A percentile compares a stretch with the other conserved stretches of the same genome.
These are phyloP conservation scores for Rhamnella rubrinervis DNA, from an alignment of 331 rosid species.

Conservation along the genomic window DNA sequence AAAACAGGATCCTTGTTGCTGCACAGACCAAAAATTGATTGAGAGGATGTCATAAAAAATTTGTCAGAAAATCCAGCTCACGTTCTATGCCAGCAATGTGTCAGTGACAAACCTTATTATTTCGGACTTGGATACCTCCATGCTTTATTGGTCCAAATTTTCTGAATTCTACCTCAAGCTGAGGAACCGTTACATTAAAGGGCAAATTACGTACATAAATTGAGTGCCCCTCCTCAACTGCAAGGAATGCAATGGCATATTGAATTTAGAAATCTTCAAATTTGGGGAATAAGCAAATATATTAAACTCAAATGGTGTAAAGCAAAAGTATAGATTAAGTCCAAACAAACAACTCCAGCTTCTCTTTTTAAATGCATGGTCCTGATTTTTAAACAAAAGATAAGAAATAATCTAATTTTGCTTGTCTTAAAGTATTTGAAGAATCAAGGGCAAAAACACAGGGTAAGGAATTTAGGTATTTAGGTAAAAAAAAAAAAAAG, in stretches of 20 bases:
- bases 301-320: too few species aligned
- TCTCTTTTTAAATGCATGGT: too few species aligned
- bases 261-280: conserved; percentile 1
- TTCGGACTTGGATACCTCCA: conserved; percentile 69
- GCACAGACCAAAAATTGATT: conserved; percentile 23
- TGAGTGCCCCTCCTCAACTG: conserved; percentile 61
- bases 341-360: neutral
- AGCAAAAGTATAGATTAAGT: neutral
- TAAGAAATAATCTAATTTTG: neutral
- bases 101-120: conserved; percentile 44
- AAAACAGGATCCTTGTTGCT: conserved; percentile 77
- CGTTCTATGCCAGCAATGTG: neutral
- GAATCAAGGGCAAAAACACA: neutral
- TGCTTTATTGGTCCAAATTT: conserved; percentile 73
- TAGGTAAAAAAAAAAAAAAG: conserved; percentile 6
- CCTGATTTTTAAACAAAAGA: too few species aligned
- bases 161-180: conserved; percentile 55
- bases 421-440: neutral
- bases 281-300: neutral
- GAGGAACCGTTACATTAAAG: conserved; percentile 41
- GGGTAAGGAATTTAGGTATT: conserved; percentile 4
- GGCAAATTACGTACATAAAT: conserved; percentile 67
- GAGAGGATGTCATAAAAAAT: conserved; percentile 4
- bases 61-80: conserved; percentile 21
- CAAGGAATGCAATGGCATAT: conserved; percentile 20